These are phyloP conservation scores for Penicillium cataractarum DNA, from an alignment of 495 filamentous ascomycete species.

Conservation along the genomic window DNA sequence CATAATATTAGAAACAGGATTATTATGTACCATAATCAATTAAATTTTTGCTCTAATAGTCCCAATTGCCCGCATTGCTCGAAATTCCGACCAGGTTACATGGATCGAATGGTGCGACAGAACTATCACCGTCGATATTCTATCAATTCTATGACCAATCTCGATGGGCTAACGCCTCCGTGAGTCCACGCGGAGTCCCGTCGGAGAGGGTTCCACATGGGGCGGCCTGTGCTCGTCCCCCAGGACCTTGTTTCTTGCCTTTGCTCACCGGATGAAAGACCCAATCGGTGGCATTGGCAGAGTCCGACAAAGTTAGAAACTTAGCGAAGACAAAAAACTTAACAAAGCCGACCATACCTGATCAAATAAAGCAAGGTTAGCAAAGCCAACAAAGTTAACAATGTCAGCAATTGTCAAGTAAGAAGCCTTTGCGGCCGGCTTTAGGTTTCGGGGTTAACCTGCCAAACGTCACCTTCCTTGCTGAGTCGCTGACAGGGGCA, in stretches of 20 bases:
- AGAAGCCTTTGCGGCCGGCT: constrained; percentile 1
- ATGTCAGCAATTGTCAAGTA: neutral
- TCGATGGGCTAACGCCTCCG: neutral
- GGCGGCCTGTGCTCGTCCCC: neutral
- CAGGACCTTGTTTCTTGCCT: neutral
- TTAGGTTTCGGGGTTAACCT: constrained; percentile 1
- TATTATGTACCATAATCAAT: constrained; percentile 1
- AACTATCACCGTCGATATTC: neutral
- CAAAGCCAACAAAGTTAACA: neutral
- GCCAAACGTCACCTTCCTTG: neutral
- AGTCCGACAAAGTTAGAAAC: neutral
- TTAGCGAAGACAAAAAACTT: too few species aligned
- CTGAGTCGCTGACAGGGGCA: neutral
- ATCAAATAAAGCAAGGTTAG: neutral
- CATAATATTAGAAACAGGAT: neutral
- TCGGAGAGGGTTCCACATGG: constrained; percentile 5
- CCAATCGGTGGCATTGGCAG: neutral
- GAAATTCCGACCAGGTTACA: constrained; percentile 7
- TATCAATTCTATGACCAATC: constrained; percentile 7
- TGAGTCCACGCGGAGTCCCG: constrained; percentile 11
- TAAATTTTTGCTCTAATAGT: neutral
- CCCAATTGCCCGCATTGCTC: neutral
- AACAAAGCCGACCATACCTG: too few species aligned
- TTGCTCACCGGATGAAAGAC: neutral
- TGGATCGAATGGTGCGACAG: neutral